A percentile compares a stretch with the other conserved stretches of the same genome.
Conservation (phyloP, 129 eudicot genomes). For the Flaveria trinervia region DNA sequence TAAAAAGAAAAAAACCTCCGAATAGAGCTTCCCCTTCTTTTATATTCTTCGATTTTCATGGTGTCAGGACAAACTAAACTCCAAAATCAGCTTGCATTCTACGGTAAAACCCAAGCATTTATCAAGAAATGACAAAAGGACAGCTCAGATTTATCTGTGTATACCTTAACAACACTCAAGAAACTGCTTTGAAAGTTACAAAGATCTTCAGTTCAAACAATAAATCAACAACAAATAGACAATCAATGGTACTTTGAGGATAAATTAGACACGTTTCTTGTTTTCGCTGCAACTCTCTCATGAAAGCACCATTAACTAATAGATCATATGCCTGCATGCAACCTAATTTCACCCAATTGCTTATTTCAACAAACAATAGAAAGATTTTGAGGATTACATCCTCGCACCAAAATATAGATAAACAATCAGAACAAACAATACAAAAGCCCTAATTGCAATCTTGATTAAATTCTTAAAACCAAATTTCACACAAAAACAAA, state of each 20-base stretch:
- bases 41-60: constrained; percentile 37
- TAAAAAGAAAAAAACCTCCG: constrained; percentile 41
- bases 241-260: background rate
- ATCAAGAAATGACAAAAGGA: constrained; percentile 34
- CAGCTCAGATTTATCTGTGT: constrained; percentile 21
- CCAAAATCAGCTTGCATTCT: constrained; percentile 27
- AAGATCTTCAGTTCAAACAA: background rate
- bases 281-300: constrained; percentile 19
- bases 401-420: constrained; percentile 21
- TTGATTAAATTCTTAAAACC: constrained; percentile 25
- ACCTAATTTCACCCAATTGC: constrained; percentile 5
- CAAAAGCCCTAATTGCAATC: constrained; percentile 33
- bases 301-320: constrained; percentile 1
- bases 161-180: constrained; percentile 17
- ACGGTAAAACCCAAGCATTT: constrained; percentile 30
- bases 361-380: background rate
- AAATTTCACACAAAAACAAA: constrained; percentile 34
- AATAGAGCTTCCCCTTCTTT: constrained; percentile 43
- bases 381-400: constrained; percentile 4
- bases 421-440: background rate
- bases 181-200: constrained; percentile 6
- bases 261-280: background rate
- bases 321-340: background rate
- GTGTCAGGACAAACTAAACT: constrained; percentile 9
- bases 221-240: constrained; percentile 11